These are phyloP conservation scores for Zygosaccharomyces lentus DNA, from an alignment of 805 yeast genomes.

Conservation along the genomic window DNA sequence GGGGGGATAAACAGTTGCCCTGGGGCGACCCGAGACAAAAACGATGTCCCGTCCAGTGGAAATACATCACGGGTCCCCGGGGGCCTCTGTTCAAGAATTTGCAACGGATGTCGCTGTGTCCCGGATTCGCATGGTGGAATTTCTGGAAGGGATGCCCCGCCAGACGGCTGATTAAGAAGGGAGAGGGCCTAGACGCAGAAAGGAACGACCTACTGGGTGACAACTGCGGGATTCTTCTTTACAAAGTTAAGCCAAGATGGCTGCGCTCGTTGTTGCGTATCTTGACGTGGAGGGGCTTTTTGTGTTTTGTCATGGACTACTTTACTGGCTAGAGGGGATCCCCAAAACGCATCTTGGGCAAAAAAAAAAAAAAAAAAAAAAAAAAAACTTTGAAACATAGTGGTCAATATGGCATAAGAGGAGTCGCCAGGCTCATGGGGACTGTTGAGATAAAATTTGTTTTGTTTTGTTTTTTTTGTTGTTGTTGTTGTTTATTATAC, in stretches of 20 bases:
- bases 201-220: conserved; percentile 63
- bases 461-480: no score
- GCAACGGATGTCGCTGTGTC: conserved; percentile 67
- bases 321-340: conserved; percentile 30
- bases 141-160: conserved; percentile 78
- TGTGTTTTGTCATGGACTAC: conserved; percentile 51
- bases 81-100: conserved; percentile 86
- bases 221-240: conserved; percentile 66
- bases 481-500: no score
- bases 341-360: not conserved
- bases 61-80: conserved; percentile 85
- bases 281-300: conserved; percentile 59
- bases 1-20: conserved; percentile 81
- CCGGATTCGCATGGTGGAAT: conserved; percentile 90
- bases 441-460: no score
- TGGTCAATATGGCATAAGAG: no score
- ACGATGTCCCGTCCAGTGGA: conserved; percentile 86
- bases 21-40: conserved; percentile 73
- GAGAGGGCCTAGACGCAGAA: conserved; percentile 71
- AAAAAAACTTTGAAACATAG: no score
- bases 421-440: no score
- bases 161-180: conserved; percentile 67
- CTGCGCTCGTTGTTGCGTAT: conserved; percentile 45
- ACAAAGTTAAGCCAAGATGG: conserved; percentile 49
- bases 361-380: not conserved